Percentiles rank a stretch among this genome's conserved stretches.
phyloP scores from a whole-genome alignment of 1,284 basidiomycete species.

The Volvariella surrecta region DNA sequence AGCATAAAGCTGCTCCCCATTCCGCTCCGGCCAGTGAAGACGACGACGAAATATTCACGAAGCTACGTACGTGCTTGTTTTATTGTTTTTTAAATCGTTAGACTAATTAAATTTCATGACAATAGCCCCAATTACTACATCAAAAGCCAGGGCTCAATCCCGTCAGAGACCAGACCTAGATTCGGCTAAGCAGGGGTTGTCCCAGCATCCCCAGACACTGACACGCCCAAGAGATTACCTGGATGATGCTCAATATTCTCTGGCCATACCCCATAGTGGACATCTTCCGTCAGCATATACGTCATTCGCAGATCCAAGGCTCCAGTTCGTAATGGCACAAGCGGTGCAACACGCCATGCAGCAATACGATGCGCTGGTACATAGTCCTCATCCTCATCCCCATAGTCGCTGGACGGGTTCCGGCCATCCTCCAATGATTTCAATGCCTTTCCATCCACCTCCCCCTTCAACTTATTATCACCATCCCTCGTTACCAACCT shows the following conservation, averaged over 20 bases:
- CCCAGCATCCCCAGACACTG: neutral
- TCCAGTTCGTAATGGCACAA: conserved; percentile 26
- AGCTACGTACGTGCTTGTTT: neutral
- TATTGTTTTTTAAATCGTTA: neutral
- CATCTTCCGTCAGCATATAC: conserved; percentile 13
- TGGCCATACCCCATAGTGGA: conserved; percentile 10
- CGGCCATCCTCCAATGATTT: conserved; percentile 11
- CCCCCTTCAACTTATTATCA: too few relatives aligned
- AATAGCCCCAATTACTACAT: neutral
- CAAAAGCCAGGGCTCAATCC: neutral
- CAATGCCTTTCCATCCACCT: conserved; percentile 20
- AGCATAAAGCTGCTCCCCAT: neutral
- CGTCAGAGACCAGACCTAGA: too few relatives aligned
- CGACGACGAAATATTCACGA: neutral
- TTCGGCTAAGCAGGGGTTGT: neutral
- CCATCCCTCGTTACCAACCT: conserved; percentile 6
- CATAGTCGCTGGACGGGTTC: conserved; percentile 3
- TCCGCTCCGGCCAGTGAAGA: neutral
- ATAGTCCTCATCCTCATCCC: conserved; percentile 18
- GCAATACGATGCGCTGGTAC: conserved; percentile 24
- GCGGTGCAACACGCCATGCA: conserved; percentile 33
- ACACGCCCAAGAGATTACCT: neutral
- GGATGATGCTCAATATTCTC: neutral
- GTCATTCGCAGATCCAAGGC: conserved; percentile 24
- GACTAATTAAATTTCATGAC: neutral